Evolutionary conservation across 331 rosid genomes (phyloP).

Genomic region (Stylosanthes scabra): DNA sequence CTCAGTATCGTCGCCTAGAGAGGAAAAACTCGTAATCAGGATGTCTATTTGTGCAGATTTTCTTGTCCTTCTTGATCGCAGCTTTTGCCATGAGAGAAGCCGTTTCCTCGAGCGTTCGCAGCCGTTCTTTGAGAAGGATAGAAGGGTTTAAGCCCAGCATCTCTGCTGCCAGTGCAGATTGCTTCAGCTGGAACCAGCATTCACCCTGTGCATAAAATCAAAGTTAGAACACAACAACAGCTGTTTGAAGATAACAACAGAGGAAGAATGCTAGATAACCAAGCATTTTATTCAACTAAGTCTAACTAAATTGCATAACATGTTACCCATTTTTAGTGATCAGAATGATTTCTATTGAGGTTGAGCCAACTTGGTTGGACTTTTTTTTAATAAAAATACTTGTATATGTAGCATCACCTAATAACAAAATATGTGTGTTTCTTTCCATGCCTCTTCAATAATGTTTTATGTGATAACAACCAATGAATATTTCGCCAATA

Average conservation of each 20-base stretch:
- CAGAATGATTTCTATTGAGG: too few relatives aligned
- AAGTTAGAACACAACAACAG: conserved; percentile 7
- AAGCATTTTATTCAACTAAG: too few relatives aligned
- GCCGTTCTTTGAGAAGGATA: conserved; percentile 55
- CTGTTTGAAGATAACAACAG: background rate
- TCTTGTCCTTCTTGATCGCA: conserved; percentile 62
- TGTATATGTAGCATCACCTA: too few relatives aligned
- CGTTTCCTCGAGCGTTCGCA: conserved; percentile 77
- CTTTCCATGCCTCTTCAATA: background rate
- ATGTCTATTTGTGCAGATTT: conserved; percentile 59
- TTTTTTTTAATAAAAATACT: too few relatives aligned
- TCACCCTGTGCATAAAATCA: conserved; percentile 56
- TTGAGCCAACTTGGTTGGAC: too few relatives aligned
- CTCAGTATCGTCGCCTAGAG: conserved; percentile 65
- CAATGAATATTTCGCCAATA: background rate
- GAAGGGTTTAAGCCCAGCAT: conserved; percentile 45
- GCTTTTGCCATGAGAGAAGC: conserved; percentile 84
- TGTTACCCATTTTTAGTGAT: too few relatives aligned
- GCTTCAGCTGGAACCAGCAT: conserved; percentile 74
- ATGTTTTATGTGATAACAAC: background rate
- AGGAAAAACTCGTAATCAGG: conserved; percentile 84
- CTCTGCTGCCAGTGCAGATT: conserved; percentile 41
- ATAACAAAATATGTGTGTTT: too few relatives aligned
- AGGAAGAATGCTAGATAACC: background rate
- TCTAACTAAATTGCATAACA: too few relatives aligned